A percentile compares a stretch with the other conserved stretches of the same genome.
Evolutionary conservation across 2,329 filamentous ascomycete genomes (phyloP).

Genomic region (Colletotrichum godetiae): DNA sequence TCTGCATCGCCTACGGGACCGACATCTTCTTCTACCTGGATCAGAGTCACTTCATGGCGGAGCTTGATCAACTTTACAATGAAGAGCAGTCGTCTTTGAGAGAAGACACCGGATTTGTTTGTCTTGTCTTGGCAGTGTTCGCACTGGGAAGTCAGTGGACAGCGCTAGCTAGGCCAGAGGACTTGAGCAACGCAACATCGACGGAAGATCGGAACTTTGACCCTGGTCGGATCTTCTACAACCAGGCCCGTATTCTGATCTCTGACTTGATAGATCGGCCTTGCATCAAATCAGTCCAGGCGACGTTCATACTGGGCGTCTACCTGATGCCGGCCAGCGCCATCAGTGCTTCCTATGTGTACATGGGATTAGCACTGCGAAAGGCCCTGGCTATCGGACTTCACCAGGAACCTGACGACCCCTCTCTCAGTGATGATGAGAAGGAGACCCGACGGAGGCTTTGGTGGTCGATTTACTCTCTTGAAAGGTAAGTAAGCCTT

Average conservation of each 20-base stretch:
- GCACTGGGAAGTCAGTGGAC: constrained; percentile 50
- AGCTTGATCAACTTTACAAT: constrained; percentile 42
- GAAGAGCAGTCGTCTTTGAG: constrained; percentile 37
- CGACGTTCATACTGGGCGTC: constrained; percentile 46
- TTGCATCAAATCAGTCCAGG: constrained; percentile 46
- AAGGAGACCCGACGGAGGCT: constrained; percentile 39
- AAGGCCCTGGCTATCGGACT: constrained; percentile 44
- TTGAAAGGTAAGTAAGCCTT: constrained; percentile 39
- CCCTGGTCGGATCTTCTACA: constrained; percentile 45
- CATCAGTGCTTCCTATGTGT: constrained; percentile 47
- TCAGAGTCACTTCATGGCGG: constrained; percentile 39
- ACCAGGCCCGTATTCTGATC: constrained; percentile 43
- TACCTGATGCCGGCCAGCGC: constrained; percentile 49
- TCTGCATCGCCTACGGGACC: constrained; percentile 42
- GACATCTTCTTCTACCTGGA: constrained; percentile 46
- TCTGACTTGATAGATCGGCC: constrained; percentile 48
- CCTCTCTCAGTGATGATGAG: constrained; percentile 37
- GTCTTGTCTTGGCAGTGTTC: constrained; percentile 41
- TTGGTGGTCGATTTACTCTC: constrained; percentile 46
- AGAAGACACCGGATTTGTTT: constrained; percentile 41
- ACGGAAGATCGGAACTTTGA: constrained; percentile 37
- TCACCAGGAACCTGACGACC: constrained; percentile 42
- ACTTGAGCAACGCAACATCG: not conserved
- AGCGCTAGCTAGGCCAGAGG: constrained; percentile 41
- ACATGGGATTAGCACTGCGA: constrained; percentile 43